A percentile compares a stretch with the other conserved stretches of the same genome.
Conservation (phyloP, 2,329 filamentous ascomycete species). For the Beauveria asiatica region DNA sequence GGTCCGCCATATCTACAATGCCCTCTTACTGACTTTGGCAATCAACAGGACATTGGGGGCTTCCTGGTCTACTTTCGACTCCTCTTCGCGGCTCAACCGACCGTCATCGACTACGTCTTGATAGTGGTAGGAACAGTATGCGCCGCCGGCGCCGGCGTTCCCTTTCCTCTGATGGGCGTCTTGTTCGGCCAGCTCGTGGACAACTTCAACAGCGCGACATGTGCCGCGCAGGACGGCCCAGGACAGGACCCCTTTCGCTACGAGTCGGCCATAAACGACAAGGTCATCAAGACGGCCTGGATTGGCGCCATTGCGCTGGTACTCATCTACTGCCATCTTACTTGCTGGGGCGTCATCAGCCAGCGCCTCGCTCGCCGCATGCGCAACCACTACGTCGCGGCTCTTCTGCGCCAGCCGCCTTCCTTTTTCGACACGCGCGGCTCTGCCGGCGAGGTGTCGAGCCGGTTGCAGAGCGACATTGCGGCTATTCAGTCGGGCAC, state of each 20-base stretch:
- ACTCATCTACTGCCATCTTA: conserved; percentile 49
- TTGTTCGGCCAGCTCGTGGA: conserved; percentile 50
- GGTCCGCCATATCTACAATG: not conserved
- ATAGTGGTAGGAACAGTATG: conserved; percentile 25
- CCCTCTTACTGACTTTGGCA: not conserved
- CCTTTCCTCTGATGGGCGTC: conserved; percentile 49
- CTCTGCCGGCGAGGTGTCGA: conserved; percentile 46
- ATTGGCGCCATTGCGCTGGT: conserved; percentile 50
- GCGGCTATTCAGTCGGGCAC: conserved; percentile 51
- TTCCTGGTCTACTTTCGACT: conserved; percentile 28
- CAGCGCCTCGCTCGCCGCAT: conserved; percentile 50
- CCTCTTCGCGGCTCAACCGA: conserved; percentile 28
- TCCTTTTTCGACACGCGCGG: conserved; percentile 50
- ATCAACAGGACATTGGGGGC: conserved; percentile 21
- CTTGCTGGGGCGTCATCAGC: conserved; percentile 51
- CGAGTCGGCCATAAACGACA: conserved; percentile 33
- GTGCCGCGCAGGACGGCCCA: conserved; percentile 23
- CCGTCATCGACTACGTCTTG: conserved; percentile 24
- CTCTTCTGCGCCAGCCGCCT: conserved; percentile 47
- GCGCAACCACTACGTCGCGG: conserved; percentile 45
- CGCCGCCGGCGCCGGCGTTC: conserved; percentile 45
- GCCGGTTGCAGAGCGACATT: conserved; percentile 49
- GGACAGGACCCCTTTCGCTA: conserved; percentile 8
- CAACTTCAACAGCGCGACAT: conserved; percentile 42
- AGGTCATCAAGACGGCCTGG: conserved; percentile 49